A percentile compares a stretch with the other conserved stretches of the same genome.
Evolutionary conservation across 495 filamentous ascomycete genomes (phyloP).

Genomic region (Echria macrotheca): DNA sequence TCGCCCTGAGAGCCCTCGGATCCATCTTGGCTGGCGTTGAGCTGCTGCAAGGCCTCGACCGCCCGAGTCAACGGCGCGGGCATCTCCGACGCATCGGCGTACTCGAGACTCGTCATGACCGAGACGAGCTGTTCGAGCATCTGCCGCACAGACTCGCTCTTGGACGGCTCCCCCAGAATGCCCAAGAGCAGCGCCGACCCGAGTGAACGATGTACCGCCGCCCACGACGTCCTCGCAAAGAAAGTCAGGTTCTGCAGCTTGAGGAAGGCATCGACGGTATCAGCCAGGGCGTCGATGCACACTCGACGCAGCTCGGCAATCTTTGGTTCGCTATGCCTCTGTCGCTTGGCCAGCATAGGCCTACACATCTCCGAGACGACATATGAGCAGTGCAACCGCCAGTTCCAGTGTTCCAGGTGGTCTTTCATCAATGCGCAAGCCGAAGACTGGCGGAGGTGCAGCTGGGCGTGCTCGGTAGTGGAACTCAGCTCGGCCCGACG

Average conservation of each 20-base stretch:
- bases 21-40: slow-evolving; percentile 1
- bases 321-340: background rate
- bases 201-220: slow-evolving; percentile 3
- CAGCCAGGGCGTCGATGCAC: slow-evolving; percentile 1
- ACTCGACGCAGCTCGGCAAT: background rate
- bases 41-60: slow-evolving; percentile 3
- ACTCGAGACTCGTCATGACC: slow-evolving; percentile 4
- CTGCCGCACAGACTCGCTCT: background rate
- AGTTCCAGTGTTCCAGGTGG: slow-evolving; percentile 9
- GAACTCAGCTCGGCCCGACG: background rate
- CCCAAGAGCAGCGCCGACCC: slow-evolving; percentile 2
- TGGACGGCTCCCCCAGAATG: background rate
- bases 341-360: background rate
- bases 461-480: background rate
- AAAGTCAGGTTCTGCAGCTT: slow-evolving; percentile 9
- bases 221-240: slow-evolving; percentile 5
- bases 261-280: slow-evolving; percentile 7
- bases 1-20: background rate
- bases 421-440: slow-evolving; percentile 7
- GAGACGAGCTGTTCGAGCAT: slow-evolving; percentile 6
- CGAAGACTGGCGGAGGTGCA: slow-evolving; percentile 1
- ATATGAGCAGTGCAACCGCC: slow-evolving; percentile 4
- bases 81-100: slow-evolving; percentile 1
- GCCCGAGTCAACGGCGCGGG: slow-evolving; percentile 1
- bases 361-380: slow-evolving; percentile 7